Percentiles rank a stretch among this genome's conserved stretches.
Evolutionary conservation across 805 yeast species (phyloP).

Genomic region (Cyberlindnera euphorbiiphila): DNA sequence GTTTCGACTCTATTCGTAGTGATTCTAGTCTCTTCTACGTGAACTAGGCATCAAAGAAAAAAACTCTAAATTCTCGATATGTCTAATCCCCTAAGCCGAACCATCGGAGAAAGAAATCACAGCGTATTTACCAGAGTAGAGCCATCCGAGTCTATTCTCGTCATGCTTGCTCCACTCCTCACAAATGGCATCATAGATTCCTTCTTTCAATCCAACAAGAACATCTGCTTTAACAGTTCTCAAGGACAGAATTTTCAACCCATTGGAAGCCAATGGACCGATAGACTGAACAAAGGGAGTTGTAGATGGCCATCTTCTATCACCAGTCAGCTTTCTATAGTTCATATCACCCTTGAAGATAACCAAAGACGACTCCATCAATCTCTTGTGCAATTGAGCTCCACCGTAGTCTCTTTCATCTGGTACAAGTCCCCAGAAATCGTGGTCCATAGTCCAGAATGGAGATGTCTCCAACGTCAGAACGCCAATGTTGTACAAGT

Average conservation of each 20-base stretch:
- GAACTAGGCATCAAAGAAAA: too few relatives aligned
- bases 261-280: constrained; percentile 59
- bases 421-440: constrained; percentile 67
- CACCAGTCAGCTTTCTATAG: constrained; percentile 91
- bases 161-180: constrained; percentile 58
- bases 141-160: constrained; percentile 74
- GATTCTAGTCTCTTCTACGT: too few relatives aligned
- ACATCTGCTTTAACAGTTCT: constrained; percentile 98
- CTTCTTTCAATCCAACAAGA: constrained; percentile 75
- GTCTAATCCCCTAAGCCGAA: constrained; percentile 12
- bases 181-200: constrained; percentile 65
- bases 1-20: too few relatives aligned
- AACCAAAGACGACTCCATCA: constrained; percentile 62
- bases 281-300: constrained; percentile 72
- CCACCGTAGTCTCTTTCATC: constrained; percentile 55
- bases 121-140: constrained; percentile 90
- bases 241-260: constrained; percentile 65
- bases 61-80: constrained; percentile 2
- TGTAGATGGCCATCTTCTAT: constrained; percentile 79
- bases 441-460: constrained; percentile 83
- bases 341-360: constrained; percentile 95
- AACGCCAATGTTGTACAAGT: constrained; percentile 42
- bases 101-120: constrained; percentile 64
- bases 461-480: constrained; percentile 53
- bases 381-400: constrained; percentile 53